Base-by-base conservation (phyloP, 257 asterid genomes). In the Galeopsis tetrahit region DNA sequence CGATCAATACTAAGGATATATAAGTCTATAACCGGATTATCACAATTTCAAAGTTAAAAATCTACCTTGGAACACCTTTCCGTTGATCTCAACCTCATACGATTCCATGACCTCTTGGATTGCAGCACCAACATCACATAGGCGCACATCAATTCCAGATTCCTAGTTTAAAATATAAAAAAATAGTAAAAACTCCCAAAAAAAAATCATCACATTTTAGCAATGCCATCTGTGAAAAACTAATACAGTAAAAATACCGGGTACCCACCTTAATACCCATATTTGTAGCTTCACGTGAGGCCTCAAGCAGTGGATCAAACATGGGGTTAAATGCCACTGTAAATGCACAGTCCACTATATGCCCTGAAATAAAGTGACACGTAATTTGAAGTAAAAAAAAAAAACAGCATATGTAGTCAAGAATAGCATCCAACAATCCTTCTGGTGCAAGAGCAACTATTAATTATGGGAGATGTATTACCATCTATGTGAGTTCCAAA, bases 61-160 rank as follows among this genome's bases (percentile, higher is more conserved):
- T 43, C 46, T 86, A 94, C 98, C 98, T 86, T 88, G 99, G 81
- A 78, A 95, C 68, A 83, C 85, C 82, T 95, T 95, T 43, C 99
- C 99, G 68, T 90, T 95, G 46, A 95, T 95, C 82, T 91, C 99
- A 49, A 95, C 99, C 83, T 92, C 99, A 81, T 95, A 92, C 7
- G 99, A 95, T 83, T 92, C 96, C 99, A 95, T 95, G 81, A 95
- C 98, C 84, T 92, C 99, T 82, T 95, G 99, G 75, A 95, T 92
- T 72, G 98, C 99, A 82, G 99, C 97, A 84, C 99, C 96, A 62
- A 92, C 87, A 76, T 89, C 93, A 69, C 97, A 82, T 63, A 95
- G 86, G 74, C 99, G 98, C 55, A 92, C 99, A 75, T 92, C 99
- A 81, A 95, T 85, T 68, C 99, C 99, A 68, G 99, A 85, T 83